Evolutionary conservation across 2,329 filamentous ascomycete species (phyloP), one percentile per base, ranked within the genome.

Genomic region (Colletotrichum noveboracense): DNA sequence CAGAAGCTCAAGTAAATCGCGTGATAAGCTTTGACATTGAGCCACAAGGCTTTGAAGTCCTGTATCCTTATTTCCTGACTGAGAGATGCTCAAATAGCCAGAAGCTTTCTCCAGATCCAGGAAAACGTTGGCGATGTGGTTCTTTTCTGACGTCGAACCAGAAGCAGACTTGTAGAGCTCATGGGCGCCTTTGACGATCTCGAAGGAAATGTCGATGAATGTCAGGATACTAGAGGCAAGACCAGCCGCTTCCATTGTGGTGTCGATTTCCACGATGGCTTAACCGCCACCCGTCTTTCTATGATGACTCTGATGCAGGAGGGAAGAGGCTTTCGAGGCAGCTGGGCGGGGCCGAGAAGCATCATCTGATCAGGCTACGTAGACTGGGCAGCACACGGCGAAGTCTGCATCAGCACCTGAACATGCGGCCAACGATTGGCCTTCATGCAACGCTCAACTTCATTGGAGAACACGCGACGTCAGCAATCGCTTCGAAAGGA

Each of bases 161-260:
- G 43, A 52, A 52, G 43, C 43, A 6, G 43, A 52, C n/a, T 4
- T 7, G 43, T 52, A 52, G 43, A 52, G n/a, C 43, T 52, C 43
- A 24, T 52, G n/a, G 43, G 43, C 43, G 43, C 30, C 38, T n/a
- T 56, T 66, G 18, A 24, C 21, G 28, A 70, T 62, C 14, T 64
- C 64, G 24, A 28, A 28, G 7, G 67, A 70, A 12, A 70, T 26
- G 13, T 70, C 67, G 55, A 70, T 52, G 67, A 70, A 70, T 12
- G 67, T 61, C 24, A 70, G 26, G 18, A 70, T 62, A 32, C 55
- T 62, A 12, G 67, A 70, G 7, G 67, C 67, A 18, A 70, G 26
- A 18, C 55, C 67, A 26, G 58, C 67, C 0, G 34, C 34, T 2
- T 62, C 34, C 67, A 70, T 70, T 18, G 18, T 58, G 10, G 4